These are phyloP conservation scores for Cystofilobasidium ferigula DNA, from an alignment of 768 basidiomycete species.

Conservation along the genomic window DNA sequence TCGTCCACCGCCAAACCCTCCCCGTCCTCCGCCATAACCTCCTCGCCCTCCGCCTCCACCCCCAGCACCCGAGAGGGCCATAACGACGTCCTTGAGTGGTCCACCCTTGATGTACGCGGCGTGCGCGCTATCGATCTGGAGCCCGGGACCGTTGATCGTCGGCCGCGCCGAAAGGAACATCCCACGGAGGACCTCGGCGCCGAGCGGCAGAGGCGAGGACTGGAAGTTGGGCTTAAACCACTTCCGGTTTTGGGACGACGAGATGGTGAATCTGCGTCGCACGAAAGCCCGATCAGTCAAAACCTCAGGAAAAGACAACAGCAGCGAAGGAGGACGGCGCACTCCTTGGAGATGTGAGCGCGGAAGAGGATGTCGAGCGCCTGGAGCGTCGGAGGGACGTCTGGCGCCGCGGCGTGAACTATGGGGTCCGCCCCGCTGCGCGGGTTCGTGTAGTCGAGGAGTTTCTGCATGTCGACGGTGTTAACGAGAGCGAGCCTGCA, in stretches of 20 bases:
- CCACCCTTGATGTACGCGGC: not conserved
- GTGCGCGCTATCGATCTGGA: conserved; percentile 1
- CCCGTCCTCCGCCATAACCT: not conserved
- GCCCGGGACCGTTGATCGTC: not conserved
- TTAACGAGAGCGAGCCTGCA: not conserved
- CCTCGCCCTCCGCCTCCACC: not conserved
- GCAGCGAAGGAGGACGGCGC: not conserved
- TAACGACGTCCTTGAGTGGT: not conserved
- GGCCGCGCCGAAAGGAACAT: not conserved
- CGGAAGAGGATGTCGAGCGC: conserved; percentile 2
- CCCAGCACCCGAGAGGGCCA: not conserved
- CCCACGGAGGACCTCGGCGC: not conserved
- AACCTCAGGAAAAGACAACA: not conserved
- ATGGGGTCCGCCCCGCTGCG: not conserved
- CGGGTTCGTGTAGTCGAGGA: not conserved
- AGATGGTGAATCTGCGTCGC: not conserved
- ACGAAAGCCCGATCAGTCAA: not conserved
- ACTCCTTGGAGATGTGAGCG: not conserved
- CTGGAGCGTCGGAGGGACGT: not conserved
- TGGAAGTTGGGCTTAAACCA: not conserved
- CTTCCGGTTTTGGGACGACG: not conserved
- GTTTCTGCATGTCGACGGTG: not conserved
- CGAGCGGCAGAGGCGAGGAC: not conserved
- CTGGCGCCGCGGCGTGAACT: not conserved
- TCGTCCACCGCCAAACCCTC: not conserved